A percentile compares a stretch with the other conserved stretches of the same genome.
These are phyloP conservation scores for Schoenoplectus tabernaemontani DNA, from an alignment of 202 grass and related monocot genomes.

Conservation along the genomic window DNA sequence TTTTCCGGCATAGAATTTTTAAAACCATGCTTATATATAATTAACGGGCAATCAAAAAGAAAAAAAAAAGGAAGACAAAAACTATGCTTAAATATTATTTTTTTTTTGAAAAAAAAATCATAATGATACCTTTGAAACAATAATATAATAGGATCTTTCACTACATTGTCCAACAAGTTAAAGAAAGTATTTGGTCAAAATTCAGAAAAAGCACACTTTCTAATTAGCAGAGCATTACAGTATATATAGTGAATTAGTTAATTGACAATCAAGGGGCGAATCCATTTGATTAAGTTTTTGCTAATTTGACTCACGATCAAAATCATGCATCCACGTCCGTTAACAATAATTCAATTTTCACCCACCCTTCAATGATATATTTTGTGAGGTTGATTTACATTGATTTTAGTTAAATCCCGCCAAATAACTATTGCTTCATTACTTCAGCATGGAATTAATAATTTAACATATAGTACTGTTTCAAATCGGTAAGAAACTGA, in stretches of 20 bases:
- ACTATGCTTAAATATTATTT: neutral
- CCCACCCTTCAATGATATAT: neutral
- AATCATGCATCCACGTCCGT: too few relatives aligned
- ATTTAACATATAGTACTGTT: neutral
- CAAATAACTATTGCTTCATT: neutral
- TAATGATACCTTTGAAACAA: neutral
- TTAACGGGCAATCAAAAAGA: too few relatives aligned
- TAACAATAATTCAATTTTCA: too few relatives aligned
- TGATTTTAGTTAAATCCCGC: neutral
- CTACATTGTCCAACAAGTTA: neutral
- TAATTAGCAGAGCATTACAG: too few relatives aligned
- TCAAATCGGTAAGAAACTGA: neutral
- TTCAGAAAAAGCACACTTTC: too few relatives aligned
- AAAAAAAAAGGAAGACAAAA: too few relatives aligned
- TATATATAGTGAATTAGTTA: neutral
- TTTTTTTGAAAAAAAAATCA: neutral
- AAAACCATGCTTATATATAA: too few relatives aligned
- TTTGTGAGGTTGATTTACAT: neutral
- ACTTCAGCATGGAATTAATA: too few relatives aligned
- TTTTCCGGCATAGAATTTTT: too few relatives aligned
- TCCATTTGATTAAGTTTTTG: too few relatives aligned
- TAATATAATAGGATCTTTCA: too few relatives aligned
- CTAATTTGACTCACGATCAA: too few relatives aligned
- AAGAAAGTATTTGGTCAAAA: neutral
- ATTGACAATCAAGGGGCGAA: neutral